These are phyloP conservation scores for Coemansia sp. DNA, from an alignment of 192 early-diverging fungal genomes.

Conservation along the genomic window DNA sequence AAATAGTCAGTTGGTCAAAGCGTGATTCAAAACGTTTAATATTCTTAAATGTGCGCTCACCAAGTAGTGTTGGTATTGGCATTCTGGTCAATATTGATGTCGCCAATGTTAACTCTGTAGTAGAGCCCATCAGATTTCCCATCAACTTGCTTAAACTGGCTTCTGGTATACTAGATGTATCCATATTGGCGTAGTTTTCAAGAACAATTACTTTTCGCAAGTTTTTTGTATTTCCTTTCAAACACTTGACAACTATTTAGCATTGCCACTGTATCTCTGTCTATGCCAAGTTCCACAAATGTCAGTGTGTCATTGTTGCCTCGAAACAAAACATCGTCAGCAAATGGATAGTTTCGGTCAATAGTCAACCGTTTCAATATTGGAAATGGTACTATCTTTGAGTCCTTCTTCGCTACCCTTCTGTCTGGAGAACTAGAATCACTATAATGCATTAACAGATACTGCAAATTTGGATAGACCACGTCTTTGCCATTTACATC, in stretches of 20 bases:
- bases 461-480: slow-evolving; percentile 4
- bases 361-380: background rate
- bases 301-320: slow-evolving; percentile 2
- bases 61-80: background rate
- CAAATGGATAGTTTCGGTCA: slow-evolving; percentile 2
- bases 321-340: slow-evolving; percentile 7
- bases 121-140: background rate
- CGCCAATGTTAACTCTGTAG: background rate
- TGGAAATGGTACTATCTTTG: background rate
- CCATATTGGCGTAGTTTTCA: background rate
- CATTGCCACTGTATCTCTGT: background rate
- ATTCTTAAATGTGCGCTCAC: background rate
- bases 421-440: background rate
- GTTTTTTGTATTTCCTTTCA: background rate
- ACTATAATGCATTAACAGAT: background rate
- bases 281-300: background rate
- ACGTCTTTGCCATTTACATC: background rate
- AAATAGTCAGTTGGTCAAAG: background rate
- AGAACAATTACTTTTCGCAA: background rate
- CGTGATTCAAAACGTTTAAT: background rate
- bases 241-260: background rate
- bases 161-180: background rate
- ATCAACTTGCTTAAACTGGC: background rate
- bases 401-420: background rate
- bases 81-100: background rate